Percentiles rank a stretch among this genome's conserved stretches.
phyloP scores from a whole-genome alignment of 2,329 filamentous ascomycete genomes.

The Aspergillus pseudotamarii region DNA sequence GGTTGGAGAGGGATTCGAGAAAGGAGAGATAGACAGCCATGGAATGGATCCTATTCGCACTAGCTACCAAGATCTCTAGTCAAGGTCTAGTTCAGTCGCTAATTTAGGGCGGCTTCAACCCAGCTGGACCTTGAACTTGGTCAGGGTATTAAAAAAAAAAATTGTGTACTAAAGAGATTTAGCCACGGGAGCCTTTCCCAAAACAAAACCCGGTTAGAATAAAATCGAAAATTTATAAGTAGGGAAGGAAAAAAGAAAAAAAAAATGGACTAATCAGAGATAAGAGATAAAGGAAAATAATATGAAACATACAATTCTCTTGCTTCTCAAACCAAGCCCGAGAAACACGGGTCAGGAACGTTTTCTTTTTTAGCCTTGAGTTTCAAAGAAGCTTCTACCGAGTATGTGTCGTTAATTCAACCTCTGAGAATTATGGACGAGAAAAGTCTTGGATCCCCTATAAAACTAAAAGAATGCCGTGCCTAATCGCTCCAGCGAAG shows the following conservation, averaged over 20 bases:
- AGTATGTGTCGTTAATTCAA: constrained; percentile 4
- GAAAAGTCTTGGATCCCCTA: background rate
- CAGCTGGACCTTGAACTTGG: background rate
- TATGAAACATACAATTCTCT: background rate
- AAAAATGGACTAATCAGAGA: background rate
- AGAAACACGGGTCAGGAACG: background rate
- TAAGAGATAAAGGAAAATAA: background rate
- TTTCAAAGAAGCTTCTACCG: background rate
- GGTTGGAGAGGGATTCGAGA: background rate
- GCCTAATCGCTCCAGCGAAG: constrained; percentile 1
- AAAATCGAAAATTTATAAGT: background rate
- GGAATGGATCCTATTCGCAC: background rate
- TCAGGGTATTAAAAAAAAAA: background rate
- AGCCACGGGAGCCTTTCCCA: constrained; percentile 4
- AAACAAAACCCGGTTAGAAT: background rate
- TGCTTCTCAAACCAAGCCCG: background rate
- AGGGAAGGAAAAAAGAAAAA: too few relatives aligned
- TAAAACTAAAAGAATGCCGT: background rate
- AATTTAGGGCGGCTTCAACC: background rate
- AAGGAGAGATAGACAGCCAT: background rate
- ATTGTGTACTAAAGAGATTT: background rate
- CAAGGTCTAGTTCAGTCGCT: background rate
- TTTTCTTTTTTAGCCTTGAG: background rate
- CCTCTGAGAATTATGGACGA: background rate
- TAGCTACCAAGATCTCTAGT: background rate